phyloP scores from a whole-genome alignment of 1,284 basidiomycete species.

The Ceratobasidium sp. region DNA sequence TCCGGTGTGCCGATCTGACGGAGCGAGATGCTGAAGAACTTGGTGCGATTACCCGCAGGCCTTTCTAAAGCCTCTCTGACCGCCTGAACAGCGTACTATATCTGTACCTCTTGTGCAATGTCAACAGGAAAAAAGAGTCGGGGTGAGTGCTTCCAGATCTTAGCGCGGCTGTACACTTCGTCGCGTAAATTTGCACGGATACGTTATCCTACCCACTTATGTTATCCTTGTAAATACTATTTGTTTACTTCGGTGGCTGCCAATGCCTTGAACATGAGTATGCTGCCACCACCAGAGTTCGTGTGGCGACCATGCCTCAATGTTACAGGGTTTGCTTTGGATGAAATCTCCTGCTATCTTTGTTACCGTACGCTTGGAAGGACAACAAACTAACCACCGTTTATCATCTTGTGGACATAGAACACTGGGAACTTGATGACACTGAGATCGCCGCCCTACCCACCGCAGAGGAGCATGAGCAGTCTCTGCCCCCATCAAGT shows the following conservation, averaged over 20 bases:
- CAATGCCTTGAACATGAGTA: conserved; percentile 9
- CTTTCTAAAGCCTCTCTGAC: neutral
- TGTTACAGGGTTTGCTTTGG: neutral
- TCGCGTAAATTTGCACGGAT: neutral
- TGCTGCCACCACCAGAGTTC: conserved; percentile 21
- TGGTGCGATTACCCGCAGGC: conserved; percentile 59
- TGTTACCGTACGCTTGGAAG: neutral
- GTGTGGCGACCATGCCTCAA: conserved; percentile 15
- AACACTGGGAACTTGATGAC: conserved; percentile 42
- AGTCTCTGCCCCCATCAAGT: conserved; percentile 1
- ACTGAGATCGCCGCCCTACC: conserved; percentile 18
- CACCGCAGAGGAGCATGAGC: neutral
- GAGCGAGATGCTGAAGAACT: conserved; percentile 73
- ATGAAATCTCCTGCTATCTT: neutral
- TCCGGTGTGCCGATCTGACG: conserved; percentile 65
- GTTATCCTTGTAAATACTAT: conserved; percentile 32
- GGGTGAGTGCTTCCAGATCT: conserved; percentile 67
- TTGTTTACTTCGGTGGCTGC: neutral
- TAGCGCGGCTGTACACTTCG: conserved; percentile 46
- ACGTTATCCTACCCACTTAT: neutral
- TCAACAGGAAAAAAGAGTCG: conserved; percentile 68
- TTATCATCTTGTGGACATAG: conserved; percentile 12
- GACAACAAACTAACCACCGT: neutral
- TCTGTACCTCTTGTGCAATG: conserved; percentile 69
- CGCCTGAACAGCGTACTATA: conserved; percentile 62